Conservation (phyloP, 805 yeast genomes). For the Starmerella lactis-condensi region DNA sequence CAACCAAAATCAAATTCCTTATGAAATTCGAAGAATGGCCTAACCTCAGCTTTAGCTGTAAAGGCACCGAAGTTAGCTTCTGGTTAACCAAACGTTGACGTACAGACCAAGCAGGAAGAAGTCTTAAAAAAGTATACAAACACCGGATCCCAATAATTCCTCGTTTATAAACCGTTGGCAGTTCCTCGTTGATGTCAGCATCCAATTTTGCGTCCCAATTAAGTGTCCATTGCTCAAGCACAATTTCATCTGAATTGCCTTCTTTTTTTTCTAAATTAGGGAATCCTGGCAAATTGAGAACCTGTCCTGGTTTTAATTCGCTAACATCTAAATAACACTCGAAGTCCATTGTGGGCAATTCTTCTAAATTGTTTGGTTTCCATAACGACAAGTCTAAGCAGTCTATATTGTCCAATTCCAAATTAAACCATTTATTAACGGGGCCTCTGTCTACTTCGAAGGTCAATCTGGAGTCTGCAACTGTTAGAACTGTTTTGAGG, state of each 20-base stretch:
- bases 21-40: too few species aligned
- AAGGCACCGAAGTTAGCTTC: slow-evolving; percentile 24
- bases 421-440: slow-evolving; percentile 24
- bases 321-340: slow-evolving; percentile 65
- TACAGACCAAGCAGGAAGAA: slow-evolving; percentile 57
- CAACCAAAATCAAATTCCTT: too few species aligned
- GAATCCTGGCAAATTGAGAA: slow-evolving; percentile 41
- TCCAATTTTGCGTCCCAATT: slow-evolving; percentile 39
- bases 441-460: slow-evolving; percentile 6
- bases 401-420: slow-evolving; percentile 25
- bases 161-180: slow-evolving; percentile 54
- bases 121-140: slow-evolving; percentile 42
- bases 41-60: too few species aligned
- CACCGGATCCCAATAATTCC: slow-evolving; percentile 57
- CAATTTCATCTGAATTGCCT: too few species aligned
- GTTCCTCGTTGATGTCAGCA: slow-evolving; percentile 24
- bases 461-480: slow-evolving; percentile 16
- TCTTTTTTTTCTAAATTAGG: slow-evolving; percentile 32
- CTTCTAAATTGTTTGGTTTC: slow-evolving; percentile 26
- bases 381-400: slow-evolving; percentile 45
- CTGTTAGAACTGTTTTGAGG: slow-evolving; percentile 24
- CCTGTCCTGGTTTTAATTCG: slow-evolving; percentile 35
- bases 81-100: slow-evolving; percentile 28
- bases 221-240: slow-evolving; percentile 80
- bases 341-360: slow-evolving; percentile 60